These are phyloP conservation scores for Pythium diclinum DNA, from an alignment of 352 stramenopile genomes.

Conservation along the genomic window DNA sequence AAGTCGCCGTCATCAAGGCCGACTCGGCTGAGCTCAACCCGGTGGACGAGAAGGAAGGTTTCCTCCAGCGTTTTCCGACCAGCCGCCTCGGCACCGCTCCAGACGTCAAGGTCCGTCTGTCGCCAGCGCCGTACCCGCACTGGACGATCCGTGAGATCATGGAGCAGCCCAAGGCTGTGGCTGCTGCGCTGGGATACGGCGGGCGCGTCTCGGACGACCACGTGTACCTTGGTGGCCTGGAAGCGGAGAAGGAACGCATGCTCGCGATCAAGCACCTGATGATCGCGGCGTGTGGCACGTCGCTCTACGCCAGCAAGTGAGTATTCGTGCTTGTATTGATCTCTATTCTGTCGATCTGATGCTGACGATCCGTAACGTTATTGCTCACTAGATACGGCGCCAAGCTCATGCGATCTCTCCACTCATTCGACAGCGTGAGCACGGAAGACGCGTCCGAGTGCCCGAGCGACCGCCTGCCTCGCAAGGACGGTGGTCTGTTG, in stretches of 20 bases:
- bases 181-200: constrained; percentile 91
- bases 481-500: constrained; percentile 88
- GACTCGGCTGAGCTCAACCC: constrained; percentile 93
- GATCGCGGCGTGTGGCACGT: constrained; percentile 94
- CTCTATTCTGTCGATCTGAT: not conserved
- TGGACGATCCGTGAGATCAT: constrained; percentile 96
- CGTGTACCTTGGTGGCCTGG: constrained; percentile 93
- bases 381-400: constrained; percentile 58
- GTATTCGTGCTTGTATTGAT: constrained; percentile 4
- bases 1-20: constrained; percentile 94
- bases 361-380: not conserved
- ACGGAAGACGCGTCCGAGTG: constrained; percentile 92
- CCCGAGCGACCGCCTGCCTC: constrained; percentile 86
- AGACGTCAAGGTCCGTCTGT: constrained; percentile 94
- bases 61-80: constrained; percentile 83
- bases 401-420: constrained; percentile 96
- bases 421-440: constrained; percentile 91
- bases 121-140: constrained; percentile 92
- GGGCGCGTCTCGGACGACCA: constrained; percentile 92
- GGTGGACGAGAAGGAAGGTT: constrained; percentile 68
- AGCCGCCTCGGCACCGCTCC: constrained; percentile 88
- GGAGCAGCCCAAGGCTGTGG: constrained; percentile 96
- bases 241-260: constrained; percentile 90
- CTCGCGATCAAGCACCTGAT: constrained; percentile 93
- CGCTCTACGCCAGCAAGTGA: constrained; percentile 93